These are phyloP conservation scores for Sporisorium reilianum DNA, from an alignment of 1,284 basidiomycete species.

Conservation along the genomic window DNA sequence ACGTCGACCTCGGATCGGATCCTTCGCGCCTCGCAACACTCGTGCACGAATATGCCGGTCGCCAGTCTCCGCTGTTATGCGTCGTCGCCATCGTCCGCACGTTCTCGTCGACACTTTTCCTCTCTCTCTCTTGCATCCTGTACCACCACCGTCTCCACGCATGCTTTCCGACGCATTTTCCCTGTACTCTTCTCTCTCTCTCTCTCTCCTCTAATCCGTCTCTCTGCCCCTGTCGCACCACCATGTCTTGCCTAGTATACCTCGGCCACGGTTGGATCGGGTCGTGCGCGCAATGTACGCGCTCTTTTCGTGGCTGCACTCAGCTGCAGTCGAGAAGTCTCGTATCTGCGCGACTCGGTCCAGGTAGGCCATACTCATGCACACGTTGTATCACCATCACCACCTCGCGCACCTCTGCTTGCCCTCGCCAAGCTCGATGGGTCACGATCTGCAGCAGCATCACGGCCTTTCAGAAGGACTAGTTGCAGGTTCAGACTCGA, in stretches of 20 bases:
- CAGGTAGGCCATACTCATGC: not conserved
- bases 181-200: too few species aligned
- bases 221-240: not conserved
- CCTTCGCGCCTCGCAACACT: slow-evolving; percentile 8
- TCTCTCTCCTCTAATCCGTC: slow-evolving; percentile 18
- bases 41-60: slow-evolving; percentile 29
- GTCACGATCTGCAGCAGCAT: slow-evolving; percentile 13
- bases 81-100: slow-evolving; percentile 12
- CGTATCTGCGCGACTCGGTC: not conserved
- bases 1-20: slow-evolving; percentile 14
- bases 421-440: not conserved
- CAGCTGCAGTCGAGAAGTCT: slow-evolving; percentile 20
- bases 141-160: slow-evolving; percentile 36
- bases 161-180: slow-evolving; percentile 18
- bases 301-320: slow-evolving; percentile 16
- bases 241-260: slow-evolving; percentile 26
- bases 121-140: slow-evolving; percentile 33
- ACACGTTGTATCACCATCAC: slow-evolving; percentile 16
- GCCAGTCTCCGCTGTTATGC: slow-evolving; percentile 4
- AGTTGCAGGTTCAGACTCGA: not conserved
- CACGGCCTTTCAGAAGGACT: not conserved
- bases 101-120: slow-evolving; percentile 3
- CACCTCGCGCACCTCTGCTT: not conserved
- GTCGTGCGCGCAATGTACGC: not conserved
- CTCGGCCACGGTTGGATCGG: slow-evolving; percentile 7